Evolutionary conservation across 148 eudicot genomes (phyloP), one percentile per base, ranked within the genome.

Genomic region (Persicaria maculosa): DNA sequence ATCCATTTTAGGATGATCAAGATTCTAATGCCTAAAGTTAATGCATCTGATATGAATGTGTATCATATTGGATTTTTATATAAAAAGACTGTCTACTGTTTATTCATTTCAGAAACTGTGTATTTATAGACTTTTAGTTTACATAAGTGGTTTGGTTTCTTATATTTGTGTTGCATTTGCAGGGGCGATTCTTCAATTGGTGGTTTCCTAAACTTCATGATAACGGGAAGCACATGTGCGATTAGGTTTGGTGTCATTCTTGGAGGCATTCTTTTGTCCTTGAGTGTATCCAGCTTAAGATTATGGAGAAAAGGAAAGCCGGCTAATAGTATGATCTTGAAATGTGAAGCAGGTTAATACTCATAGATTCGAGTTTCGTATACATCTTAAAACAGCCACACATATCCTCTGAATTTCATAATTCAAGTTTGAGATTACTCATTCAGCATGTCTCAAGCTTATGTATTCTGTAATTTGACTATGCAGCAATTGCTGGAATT

Each of bases 241-340:
- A 79, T 92, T 76, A 89, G 97, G 77, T 92, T 92, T 78, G 97
- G 97, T 76, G 86, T 94, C 74, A 85, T 94, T 77, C 91, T 92
- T 79, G 98, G 98, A 52, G 97, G 98, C 76, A 50, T 85, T 65
- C 92, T 94, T 76, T 83, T 94, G 88, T 93, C 91, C 19, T 78
- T 94, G 80, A 89, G 97, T 79, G 76, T 92, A 73, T 86, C 86
- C 55, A 94, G 96, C 81, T 81, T 90, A 77, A 85, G 87, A 84
- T 86, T 86, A 22, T 94, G 97, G 98, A 90, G 83, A 77, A 90
- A 68, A 79, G 93, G 96, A 22, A 85, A 86, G 76, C 57, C 83
- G 11, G 77, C 81, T 76, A 72, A 82, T 76, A 47, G 17, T 54
- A 11, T 78, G 72, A 82, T 88, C 75, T 83, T 94, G 85, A 94